A percentile compares a stretch with the other conserved stretches of the same genome.
Evolutionary conservation across 2,329 filamentous ascomycete genomes (phyloP).

Genomic region (Fusarium siculi): DNA sequence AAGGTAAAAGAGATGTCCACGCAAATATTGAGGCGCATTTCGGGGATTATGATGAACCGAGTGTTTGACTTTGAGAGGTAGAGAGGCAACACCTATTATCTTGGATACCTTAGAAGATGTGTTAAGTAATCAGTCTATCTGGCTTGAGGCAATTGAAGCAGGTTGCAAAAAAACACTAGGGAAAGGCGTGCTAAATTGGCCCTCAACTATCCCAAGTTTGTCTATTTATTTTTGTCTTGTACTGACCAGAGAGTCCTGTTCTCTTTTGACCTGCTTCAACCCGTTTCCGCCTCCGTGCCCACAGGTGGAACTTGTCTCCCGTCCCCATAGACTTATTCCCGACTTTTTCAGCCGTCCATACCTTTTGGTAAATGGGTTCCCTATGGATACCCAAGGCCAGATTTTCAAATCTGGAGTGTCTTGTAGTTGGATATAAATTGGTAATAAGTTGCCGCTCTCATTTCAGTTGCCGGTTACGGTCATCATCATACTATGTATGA

Average conservation of each 20-base stretch:
- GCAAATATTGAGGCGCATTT: slow-evolving; percentile 18
- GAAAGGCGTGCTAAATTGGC: not conserved
- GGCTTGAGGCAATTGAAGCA: not conserved
- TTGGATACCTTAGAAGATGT: not conserved
- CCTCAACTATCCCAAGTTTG: not conserved
- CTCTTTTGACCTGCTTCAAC: slow-evolving; percentile 15
- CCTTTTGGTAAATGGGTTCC: not conserved
- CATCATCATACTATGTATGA: not conserved
- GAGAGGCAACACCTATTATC: too few relatives aligned
- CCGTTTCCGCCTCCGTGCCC: slow-evolving; percentile 2
- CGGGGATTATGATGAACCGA: slow-evolving; percentile 1
- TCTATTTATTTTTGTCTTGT: not conserved
- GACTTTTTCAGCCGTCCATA: not conserved
- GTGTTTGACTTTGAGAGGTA: not conserved
- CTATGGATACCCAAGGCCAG: not conserved
- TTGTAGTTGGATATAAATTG: not conserved
- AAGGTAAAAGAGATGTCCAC: not conserved
- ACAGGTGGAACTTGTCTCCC: not conserved
- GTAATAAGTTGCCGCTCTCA: slow-evolving; percentile 1
- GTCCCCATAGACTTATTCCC: not conserved
- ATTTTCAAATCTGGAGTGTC: not conserved
- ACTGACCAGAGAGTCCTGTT: not conserved
- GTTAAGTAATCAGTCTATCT: slow-evolving; percentile 3
- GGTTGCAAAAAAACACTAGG: not conserved
- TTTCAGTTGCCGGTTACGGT: not conserved